These are phyloP conservation scores for Tephrocybe sp. DNA, from an alignment of 768 basidiomycete genomes.

Conservation along the genomic window DNA sequence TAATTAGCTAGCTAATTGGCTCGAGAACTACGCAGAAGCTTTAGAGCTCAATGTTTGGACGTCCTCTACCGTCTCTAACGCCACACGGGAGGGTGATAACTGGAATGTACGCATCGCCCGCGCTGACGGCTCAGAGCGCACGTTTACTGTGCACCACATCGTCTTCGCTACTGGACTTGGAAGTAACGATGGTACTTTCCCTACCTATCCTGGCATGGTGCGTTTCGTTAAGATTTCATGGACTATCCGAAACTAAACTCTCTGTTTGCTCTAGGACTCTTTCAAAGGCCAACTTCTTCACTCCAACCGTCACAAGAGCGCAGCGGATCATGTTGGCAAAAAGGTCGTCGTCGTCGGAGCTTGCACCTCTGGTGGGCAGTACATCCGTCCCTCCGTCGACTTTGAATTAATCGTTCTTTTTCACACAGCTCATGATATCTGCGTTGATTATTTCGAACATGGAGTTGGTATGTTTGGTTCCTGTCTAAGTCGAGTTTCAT, in stretches of 20 bases:
- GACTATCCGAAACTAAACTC: neutral
- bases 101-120: conserved; percentile 43
- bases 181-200: conserved; percentile 42
- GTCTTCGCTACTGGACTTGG: conserved; percentile 52
- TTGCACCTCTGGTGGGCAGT: conserved; percentile 47
- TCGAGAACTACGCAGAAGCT: conserved; percentile 58
- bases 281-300: conserved; percentile 67
- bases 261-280: conserved; percentile 32
- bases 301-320: conserved; percentile 52
- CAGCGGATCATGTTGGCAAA: conserved; percentile 59
- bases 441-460: conserved; percentile 38
- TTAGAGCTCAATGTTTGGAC: conserved; percentile 68
- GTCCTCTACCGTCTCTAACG: conserved; percentile 34
- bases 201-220: conserved; percentile 46
- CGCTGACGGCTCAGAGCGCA: conserved; percentile 29
- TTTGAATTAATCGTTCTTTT: neutral
- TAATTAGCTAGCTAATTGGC: conserved; percentile 58
- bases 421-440: conserved; percentile 40
- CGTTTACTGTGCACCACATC: conserved; percentile 46
- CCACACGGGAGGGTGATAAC: conserved; percentile 28
- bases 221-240: neutral
- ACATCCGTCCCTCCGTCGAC: conserved; percentile 5
- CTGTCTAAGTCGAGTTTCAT: neutral
- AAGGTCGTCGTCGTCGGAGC: conserved; percentile 71
- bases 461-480: conserved; percentile 32